These are phyloP conservation scores for Isatis lusitanica DNA, from an alignment of 441 rosid genomes.

Conservation along the genomic window DNA sequence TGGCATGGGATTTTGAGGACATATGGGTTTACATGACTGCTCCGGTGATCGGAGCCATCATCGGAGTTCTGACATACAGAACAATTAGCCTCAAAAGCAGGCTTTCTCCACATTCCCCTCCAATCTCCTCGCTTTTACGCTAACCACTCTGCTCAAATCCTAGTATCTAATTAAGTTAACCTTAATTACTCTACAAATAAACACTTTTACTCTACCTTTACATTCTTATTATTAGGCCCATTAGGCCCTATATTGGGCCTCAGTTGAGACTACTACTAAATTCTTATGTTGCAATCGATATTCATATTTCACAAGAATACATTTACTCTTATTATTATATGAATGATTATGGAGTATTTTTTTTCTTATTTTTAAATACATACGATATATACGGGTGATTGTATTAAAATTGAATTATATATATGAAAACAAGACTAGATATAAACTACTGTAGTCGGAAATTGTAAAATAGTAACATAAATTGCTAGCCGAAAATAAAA, in stretches of 20 bases:
- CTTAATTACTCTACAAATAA: constrained; percentile 4
- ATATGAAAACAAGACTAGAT: no score
- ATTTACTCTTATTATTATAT: not conserved
- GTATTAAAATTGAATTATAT: no score
- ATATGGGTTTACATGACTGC: constrained; percentile 77
- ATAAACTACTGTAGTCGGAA: no score
- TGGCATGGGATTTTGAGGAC: constrained; percentile 60
- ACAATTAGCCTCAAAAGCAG: constrained; percentile 41
- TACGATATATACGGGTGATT: no score
- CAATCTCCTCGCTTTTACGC: constrained; percentile 32
- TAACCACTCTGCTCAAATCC: not conserved
- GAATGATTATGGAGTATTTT: not conserved
- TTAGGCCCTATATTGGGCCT: not conserved
- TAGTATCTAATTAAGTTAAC: not conserved
- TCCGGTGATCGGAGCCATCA: constrained; percentile 62
- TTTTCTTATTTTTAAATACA: no score
- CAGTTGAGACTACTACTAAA: not conserved
- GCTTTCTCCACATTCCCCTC: constrained; percentile 41
- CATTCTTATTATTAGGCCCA: no score
- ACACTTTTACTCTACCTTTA: not conserved
- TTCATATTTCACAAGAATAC: constrained; percentile 3
- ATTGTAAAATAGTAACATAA: no score
- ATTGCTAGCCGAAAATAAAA: no score
- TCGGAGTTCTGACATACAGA: constrained; percentile 53
- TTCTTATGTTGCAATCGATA: not conserved